Evolutionary conservation across 2,329 filamentous ascomycete genomes (phyloP).

Genomic region (Ceratocystis cacaofunesta): DNA sequence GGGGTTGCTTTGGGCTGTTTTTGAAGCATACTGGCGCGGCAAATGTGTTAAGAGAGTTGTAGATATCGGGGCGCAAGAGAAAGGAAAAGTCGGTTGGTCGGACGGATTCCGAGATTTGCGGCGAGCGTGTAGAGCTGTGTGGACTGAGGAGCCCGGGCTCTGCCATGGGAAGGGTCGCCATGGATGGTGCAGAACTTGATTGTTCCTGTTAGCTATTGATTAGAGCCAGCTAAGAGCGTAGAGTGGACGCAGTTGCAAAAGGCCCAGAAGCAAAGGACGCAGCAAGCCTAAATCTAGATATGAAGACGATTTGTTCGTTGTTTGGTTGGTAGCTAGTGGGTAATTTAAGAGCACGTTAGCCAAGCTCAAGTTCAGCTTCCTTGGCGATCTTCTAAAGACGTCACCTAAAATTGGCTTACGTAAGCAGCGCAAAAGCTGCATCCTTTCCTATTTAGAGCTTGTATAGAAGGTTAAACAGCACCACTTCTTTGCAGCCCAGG

Average conservation of each 20-base stretch:
- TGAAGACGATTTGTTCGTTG: too few species aligned
- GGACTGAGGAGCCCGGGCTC: slow-evolving; percentile 12
- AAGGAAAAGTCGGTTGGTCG: slow-evolving; percentile 57
- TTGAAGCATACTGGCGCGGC: slow-evolving; percentile 52
- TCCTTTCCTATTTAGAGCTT: not conserved
- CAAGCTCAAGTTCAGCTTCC: not conserved
- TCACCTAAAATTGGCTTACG: not conserved
- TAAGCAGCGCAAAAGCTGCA: not conserved
- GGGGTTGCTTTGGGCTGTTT: slow-evolving; percentile 48
- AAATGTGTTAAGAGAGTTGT: slow-evolving; percentile 60
- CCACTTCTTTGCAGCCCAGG: not conserved
- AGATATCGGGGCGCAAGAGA: slow-evolving; percentile 65
- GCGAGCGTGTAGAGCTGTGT: slow-evolving; percentile 19
- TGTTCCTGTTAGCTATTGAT: not conserved
- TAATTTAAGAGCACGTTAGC: not conserved
- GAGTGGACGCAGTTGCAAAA: not conserved
- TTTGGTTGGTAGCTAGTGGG: too few species aligned
- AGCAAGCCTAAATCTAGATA: too few species aligned
- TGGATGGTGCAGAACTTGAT: not conserved
- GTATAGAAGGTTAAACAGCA: not conserved
- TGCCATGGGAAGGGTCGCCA: slow-evolving; percentile 16
- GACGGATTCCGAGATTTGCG: slow-evolving; percentile 21
- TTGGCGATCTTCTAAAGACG: not conserved
- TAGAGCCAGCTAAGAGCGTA: not conserved
- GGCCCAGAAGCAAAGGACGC: not conserved